Base-by-base conservation (phyloP, 2,329 filamentous ascomycete genomes). In the Alternaria triticimaculans region DNA sequence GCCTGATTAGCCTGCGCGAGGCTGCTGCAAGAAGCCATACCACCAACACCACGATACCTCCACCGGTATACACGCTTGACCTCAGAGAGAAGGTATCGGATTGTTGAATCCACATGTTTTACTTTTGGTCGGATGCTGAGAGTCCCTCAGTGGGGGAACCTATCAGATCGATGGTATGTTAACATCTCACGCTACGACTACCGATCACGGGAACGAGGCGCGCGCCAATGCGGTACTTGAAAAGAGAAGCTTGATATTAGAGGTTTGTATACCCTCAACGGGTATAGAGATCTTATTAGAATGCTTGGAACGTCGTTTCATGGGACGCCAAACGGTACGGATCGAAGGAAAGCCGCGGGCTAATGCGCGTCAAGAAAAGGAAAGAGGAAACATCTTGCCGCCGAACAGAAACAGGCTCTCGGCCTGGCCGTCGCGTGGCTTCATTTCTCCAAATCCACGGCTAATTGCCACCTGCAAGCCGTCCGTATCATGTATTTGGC, bases 391-490 rank as follows among this genome's bases (percentile, higher is more conserved):
- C 49, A 33, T n/a, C 12, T 53, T 41, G 49, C 28, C 49, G 49
- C 28, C 28, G 28, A 23, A 33, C 12, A 18, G 18, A 21, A 51
- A 37, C 18, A 25, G 20, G 15, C 21, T 12, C 33, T 12, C 12
- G 15, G 23, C 23, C 10, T n/a, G 2, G 49, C 20, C 30, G n/a
- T 41, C 20, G 20, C 20, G 8, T 37, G 20, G 30, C 9, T 89
- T 23, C 88, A 92, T 66, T 85, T 91, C 67, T 91, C 68, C 12
- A 79, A 58, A 11, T 71, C 54, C 4, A 78, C 67, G 5, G 66
- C 71, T 56, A 79, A 56, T 26, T 69, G 70, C 61, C 67, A 71
- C n/a, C 55, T 54, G 50, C 74, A 77, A 8, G 61, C 64, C 44
- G 66, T 72, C 20, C 69, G 59, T 2, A 79, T 65, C 62, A 72